These are phyloP conservation scores for Rhizopus microsporus DNA, from an alignment of 371 early-diverging fungal species.

Conservation along the genomic window DNA sequence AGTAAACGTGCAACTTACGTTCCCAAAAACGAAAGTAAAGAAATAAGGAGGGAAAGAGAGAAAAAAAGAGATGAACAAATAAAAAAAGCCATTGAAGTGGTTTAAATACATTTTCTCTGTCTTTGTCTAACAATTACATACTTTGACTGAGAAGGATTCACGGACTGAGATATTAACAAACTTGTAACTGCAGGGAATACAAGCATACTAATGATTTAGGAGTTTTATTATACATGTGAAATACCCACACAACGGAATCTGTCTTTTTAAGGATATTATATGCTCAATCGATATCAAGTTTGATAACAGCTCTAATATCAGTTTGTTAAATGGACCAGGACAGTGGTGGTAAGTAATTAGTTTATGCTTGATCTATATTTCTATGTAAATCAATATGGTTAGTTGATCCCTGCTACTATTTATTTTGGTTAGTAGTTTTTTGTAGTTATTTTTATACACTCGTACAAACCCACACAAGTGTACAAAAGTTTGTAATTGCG, in stretches of 20 bases:
- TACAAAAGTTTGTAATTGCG: too few species aligned
- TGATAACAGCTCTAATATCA: background rate
- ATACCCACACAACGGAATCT: background rate
- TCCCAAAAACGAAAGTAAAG: background rate
- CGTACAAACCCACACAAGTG: too few species aligned
- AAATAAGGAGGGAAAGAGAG: background rate
- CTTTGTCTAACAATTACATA: too few species aligned
- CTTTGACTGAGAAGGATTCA: too few species aligned
- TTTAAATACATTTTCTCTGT: too few species aligned
- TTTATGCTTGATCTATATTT: background rate
- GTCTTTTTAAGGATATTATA: too few species aligned
- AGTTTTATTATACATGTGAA: constrained; percentile 5
- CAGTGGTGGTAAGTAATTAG: background rate
- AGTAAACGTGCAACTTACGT: too few species aligned
- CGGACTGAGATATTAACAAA: constrained; percentile 1
- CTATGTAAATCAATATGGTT: background rate
- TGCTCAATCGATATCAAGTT: too few species aligned
- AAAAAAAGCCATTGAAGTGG: too few species aligned
- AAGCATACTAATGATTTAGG: background rate
- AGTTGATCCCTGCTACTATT: background rate
- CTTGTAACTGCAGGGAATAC: background rate
- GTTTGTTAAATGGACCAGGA: background rate
- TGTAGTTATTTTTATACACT: too few species aligned
- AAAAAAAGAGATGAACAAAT: background rate
- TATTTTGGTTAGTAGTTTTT: background rate